phyloP scores from a whole-genome alignment of 2,329 filamentous ascomycete genomes.

The Colletotrichum godetiae region DNA sequence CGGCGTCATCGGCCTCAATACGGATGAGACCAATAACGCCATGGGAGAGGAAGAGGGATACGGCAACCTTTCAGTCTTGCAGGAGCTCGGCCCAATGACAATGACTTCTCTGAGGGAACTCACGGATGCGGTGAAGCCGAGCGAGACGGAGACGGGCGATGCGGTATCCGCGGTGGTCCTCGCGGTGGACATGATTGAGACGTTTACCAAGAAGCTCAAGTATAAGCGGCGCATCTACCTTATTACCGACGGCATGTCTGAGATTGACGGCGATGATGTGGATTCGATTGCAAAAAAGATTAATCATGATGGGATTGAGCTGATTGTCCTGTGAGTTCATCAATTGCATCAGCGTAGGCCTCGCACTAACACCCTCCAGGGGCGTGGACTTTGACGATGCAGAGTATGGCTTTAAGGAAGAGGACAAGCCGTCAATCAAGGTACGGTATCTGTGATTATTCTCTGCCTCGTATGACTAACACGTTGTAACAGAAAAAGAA shows the following conservation, averaged over 20 bases:
- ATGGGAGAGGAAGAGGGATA: constrained; percentile 79
- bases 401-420: constrained; percentile 92
- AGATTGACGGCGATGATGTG: constrained; percentile 78
- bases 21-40: constrained; percentile 79
- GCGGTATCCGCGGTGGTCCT: constrained; percentile 88
- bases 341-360: neutral
- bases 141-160: constrained; percentile 77
- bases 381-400: constrained; percentile 94
- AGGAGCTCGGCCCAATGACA: constrained; percentile 69
- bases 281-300: constrained; percentile 79
- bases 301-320: constrained; percentile 79
- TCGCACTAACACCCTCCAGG: constrained; percentile 52
- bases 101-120: constrained; percentile 78
- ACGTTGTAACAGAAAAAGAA: constrained; percentile 68
- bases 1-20: constrained; percentile 85
- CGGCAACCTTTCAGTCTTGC: constrained; percentile 83
- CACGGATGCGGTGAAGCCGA: constrained; percentile 73
- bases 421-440: constrained; percentile 81
- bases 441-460: constrained; percentile 49
- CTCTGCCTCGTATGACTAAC: neutral
- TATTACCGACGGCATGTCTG: constrained; percentile 82
- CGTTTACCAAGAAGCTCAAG: constrained; percentile 84
- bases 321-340: constrained; percentile 78
- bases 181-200: constrained; percentile 86
- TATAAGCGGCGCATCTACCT: constrained; percentile 84